Conservation (phyloP, 139 green algal species). For the Raphidocelis subcapitata region DNA sequence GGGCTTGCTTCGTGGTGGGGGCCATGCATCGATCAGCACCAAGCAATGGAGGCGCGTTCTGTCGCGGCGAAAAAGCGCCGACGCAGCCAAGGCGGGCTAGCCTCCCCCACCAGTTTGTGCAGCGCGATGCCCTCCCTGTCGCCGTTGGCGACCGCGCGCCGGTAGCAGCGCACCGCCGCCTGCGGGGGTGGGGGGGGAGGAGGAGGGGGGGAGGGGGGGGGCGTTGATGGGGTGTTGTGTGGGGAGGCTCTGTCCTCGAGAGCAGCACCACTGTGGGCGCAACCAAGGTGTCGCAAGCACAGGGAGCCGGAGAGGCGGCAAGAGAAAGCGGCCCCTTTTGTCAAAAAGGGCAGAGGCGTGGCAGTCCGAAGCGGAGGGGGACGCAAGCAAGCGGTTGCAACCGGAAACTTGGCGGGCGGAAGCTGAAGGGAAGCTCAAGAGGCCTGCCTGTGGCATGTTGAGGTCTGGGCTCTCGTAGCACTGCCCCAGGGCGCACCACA, state of each 20-base stretch:
- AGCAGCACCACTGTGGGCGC: not conserved
- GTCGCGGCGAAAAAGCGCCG: too few relatives aligned
- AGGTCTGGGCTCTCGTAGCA: conserved; percentile 76
- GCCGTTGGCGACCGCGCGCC: conserved; percentile 62
- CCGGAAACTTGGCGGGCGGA: too few relatives aligned
- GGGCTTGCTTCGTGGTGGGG: too few relatives aligned
- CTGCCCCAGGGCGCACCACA: conserved; percentile 98
- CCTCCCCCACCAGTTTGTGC: conserved; percentile 66
- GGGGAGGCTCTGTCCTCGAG: not conserved
- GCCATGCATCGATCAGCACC: too few relatives aligned
- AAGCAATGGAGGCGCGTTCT: too few relatives aligned
- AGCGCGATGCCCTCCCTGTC: conserved; percentile 89
- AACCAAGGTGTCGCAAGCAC: not conserved
- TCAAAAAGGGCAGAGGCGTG: too few relatives aligned
- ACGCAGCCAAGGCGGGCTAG: too few relatives aligned
- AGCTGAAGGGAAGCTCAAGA: too few relatives aligned
- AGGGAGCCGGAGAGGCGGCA: not conserved
- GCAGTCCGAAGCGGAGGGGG: too few relatives aligned
- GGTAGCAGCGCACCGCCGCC: conserved; percentile 87
- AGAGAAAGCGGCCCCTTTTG: too few relatives aligned
- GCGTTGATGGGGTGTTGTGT: not conserved
- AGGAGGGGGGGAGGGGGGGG: not conserved
- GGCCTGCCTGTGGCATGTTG: too few relatives aligned
- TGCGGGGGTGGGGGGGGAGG: not conserved
- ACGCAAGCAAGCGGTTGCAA: too few relatives aligned